A percentile compares a stretch with the other conserved stretches of the same genome.
These are phyloP conservation scores for Ophiostoma tasmaniense DNA, from an alignment of 2,329 filamentous ascomycete genomes.

Conservation along the genomic window DNA sequence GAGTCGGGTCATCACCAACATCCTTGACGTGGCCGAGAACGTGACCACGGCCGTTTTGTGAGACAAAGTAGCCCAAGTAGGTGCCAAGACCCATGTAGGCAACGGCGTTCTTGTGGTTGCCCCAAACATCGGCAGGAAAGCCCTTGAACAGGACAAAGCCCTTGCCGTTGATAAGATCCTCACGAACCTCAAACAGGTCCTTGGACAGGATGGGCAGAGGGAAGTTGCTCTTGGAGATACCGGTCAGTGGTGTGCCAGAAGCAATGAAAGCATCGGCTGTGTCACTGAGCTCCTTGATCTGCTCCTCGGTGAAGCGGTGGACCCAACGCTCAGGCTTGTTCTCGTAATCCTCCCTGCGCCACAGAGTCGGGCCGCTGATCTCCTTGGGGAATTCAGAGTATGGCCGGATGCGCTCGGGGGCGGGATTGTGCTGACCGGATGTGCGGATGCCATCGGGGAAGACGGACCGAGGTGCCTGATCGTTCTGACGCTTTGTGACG, in stretches of 20 bases:
- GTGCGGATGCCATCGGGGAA: slow-evolving; percentile 44
- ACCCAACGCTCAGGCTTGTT: slow-evolving; percentile 61
- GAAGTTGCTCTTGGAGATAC: slow-evolving; percentile 46
- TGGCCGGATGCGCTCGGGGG: slow-evolving; percentile 55
- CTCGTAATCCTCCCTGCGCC: slow-evolving; percentile 58
- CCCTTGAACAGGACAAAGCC: slow-evolving; percentile 87
- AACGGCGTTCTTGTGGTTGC: slow-evolving; percentile 68
- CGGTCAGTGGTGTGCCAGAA: slow-evolving; percentile 57
- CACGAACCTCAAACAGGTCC: slow-evolving; percentile 30
- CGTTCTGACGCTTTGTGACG: slow-evolving; percentile 26
- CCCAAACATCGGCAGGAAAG: slow-evolving; percentile 70
- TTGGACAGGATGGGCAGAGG: slow-evolving; percentile 34
- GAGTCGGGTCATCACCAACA: slow-evolving; percentile 68
- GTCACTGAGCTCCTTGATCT: slow-evolving; percentile 57
- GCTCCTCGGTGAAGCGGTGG: slow-evolving; percentile 57
- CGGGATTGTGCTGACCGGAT: slow-evolving; percentile 62
- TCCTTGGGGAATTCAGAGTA: slow-evolving; percentile 63
- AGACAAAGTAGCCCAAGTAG: slow-evolving; percentile 80
- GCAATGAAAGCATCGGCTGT: slow-evolving; percentile 63
- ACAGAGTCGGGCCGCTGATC: slow-evolving; percentile 64
- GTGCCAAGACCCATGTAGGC: slow-evolving; percentile 88
- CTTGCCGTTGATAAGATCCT: slow-evolving; percentile 61
- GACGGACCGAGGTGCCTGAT: slow-evolving; percentile 28
- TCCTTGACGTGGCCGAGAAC: slow-evolving; percentile 87
- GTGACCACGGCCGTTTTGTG: slow-evolving; percentile 76